Base-by-base conservation (phyloP, 345 rosid genomes). In the Linum usitatissimum region DNA sequence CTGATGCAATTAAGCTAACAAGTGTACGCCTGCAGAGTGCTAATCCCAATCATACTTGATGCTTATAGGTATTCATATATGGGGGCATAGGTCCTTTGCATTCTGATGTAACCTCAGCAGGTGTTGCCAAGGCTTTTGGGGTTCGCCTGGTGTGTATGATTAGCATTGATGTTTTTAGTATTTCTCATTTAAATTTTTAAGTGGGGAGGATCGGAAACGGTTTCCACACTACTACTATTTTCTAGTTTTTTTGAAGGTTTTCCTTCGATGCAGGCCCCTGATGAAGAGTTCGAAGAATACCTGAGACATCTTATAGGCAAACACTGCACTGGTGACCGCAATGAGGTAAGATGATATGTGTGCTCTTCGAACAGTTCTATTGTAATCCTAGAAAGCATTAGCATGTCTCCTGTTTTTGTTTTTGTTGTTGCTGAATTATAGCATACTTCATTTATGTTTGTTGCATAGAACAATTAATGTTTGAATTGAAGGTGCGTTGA, bases 51-150 rank as follows among this genome's bases (percentile, higher is more conserved):
- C 30, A 8, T 64, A 36, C 30, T 48, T 59, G 51, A 65, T 77
- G 54, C 60, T 72, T 68, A 62, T 34, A 93, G 99, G 94, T 93
- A 42, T 84, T 90, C 60, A 68, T 93, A 42, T 86, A 84, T 66
- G 99, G 99, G 67, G 97, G 97, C 58, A 82, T 93, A 18, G 99
- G 99, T 55, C 99, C 97, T 15, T 71, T 93, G 78, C 97, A 90
- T 75, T 90, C 90, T 49, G 97, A 93, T 84, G 90, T 93, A 68
- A 79, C 97, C 55, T 76, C 76, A 73, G 90, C 96, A 51, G 96
- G 99, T 64, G 85, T 87, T 74, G 99, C 99, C 17, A 93, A 90
- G 81, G 94, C 99, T 60, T 93, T 90, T 77, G 99, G 99, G 38
- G 99, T 90, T 75, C 94, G 96, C 62, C 66, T 93, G 88, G 99